These are phyloP conservation scores for Cylindrotheca fusiformis DNA, from an alignment of 108 stramenopile genomes.

Conservation along the genomic window DNA sequence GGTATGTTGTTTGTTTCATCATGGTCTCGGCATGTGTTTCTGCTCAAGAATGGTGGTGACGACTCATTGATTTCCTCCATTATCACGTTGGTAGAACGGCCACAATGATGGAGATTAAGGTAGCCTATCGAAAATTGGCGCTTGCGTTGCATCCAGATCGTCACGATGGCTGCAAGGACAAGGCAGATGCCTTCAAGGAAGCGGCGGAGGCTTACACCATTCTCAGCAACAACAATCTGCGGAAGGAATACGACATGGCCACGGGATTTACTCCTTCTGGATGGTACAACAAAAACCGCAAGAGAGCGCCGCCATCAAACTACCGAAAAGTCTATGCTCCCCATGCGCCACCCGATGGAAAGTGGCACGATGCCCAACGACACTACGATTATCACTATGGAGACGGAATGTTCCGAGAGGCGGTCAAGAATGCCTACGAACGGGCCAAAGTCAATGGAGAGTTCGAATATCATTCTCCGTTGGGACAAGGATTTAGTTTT, in stretches of 20 bases:
- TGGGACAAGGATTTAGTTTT: constrained; percentile 76
- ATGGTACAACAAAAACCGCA: constrained; percentile 41
- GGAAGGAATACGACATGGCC: constrained; percentile 44
- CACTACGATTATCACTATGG: constrained; percentile 90
- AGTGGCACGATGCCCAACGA: constrained; percentile 63
- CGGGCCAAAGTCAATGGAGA: constrained; percentile 51
- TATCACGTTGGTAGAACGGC: constrained; percentile 48
- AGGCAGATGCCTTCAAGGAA: constrained; percentile 64
- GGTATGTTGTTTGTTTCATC: constrained; percentile 9
- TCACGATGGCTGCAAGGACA: constrained; percentile 49
- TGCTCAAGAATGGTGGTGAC: background rate
- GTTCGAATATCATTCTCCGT: constrained; percentile 71
- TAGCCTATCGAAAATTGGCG: constrained; percentile 71
- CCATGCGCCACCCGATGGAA: constrained; percentile 67
- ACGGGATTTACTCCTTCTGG: constrained; percentile 14
- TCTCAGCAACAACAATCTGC: constrained; percentile 35
- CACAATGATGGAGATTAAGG: constrained; percentile 69
- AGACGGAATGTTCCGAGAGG: constrained; percentile 77
- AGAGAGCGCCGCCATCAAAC: constrained; percentile 37
- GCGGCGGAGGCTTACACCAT: constrained; percentile 74
- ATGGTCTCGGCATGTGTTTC: background rate
- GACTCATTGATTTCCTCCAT: background rate
- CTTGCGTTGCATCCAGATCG: constrained; percentile 74
- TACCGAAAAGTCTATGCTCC: constrained; percentile 85
- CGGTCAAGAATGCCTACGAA: constrained; percentile 56